phyloP scores from a whole-genome alignment of 345 rosid genomes.

The Erucastrum elatum region DNA sequence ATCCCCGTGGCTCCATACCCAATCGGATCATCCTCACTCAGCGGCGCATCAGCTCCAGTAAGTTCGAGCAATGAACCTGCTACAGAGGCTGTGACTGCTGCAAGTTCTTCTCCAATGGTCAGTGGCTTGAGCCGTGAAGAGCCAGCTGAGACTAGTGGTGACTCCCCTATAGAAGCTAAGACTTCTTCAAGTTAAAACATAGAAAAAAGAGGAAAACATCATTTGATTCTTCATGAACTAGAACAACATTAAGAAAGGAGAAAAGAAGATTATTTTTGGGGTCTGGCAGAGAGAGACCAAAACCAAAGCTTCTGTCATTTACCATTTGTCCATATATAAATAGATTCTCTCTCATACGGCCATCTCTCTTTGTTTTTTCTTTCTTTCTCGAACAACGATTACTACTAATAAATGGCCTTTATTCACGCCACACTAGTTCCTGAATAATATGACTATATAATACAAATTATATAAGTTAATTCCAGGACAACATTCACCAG shows the following conservation, averaged over 20 bases:
- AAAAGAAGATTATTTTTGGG: slow-evolving; percentile 40
- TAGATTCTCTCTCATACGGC: slow-evolving; percentile 38
- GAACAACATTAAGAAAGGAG: slow-evolving; percentile 32
- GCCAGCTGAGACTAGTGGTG: slow-evolving; percentile 49
- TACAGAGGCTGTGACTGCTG: slow-evolving; percentile 47
- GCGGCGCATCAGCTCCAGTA: slow-evolving; percentile 48
- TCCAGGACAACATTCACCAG: slow-evolving; percentile 19
- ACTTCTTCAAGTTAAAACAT: slow-evolving; percentile 28
- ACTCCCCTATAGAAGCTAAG: slow-evolving; percentile 41
- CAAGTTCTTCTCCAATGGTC: slow-evolving; percentile 15
- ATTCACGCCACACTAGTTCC: neutral
- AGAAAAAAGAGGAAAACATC: slow-evolving; percentile 2
- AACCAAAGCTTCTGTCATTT: slow-evolving; percentile 34
- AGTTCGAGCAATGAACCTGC: slow-evolving; percentile 55
- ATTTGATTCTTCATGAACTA: slow-evolving; percentile 32
- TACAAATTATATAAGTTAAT: neutral
- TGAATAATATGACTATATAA: neutral
- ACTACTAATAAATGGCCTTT: slow-evolving; percentile 39
- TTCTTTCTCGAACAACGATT: slow-evolving; percentile 10
- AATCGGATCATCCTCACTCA: slow-evolving; percentile 60
- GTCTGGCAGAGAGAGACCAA: slow-evolving; percentile 32
- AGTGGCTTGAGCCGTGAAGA: slow-evolving; percentile 41
- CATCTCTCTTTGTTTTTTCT: neutral
- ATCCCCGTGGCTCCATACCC: slow-evolving; percentile 89
- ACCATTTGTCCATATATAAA: slow-evolving; percentile 38